Conservation (phyloP, 192 early-diverging fungal species). For the Powellomyces hirtus region DNA sequence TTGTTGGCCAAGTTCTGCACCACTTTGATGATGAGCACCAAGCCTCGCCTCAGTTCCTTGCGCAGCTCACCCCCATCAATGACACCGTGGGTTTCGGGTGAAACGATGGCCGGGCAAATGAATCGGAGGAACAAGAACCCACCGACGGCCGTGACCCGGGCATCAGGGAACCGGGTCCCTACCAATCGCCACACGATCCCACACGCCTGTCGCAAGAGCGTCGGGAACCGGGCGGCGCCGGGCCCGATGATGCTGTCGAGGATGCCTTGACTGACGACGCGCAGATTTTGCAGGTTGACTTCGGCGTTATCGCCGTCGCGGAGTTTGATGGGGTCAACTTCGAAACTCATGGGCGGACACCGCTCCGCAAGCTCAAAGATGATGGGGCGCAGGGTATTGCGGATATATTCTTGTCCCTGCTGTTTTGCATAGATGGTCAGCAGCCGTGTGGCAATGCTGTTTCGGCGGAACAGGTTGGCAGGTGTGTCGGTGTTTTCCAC, state of each 20-base stretch:
- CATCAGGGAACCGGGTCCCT: slow-evolving; percentile 76
- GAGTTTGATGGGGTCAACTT: slow-evolving; percentile 82
- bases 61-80: slow-evolving; percentile 55
- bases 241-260: slow-evolving; percentile 78
- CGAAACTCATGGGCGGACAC: slow-evolving; percentile 75
- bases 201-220: slow-evolving; percentile 76
- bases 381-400: slow-evolving; percentile 75
- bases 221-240: slow-evolving; percentile 68
- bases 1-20: slow-evolving; percentile 97
- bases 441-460: slow-evolving; percentile 86
- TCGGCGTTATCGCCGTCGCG: slow-evolving; percentile 60
- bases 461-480: slow-evolving; percentile 86
- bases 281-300: slow-evolving; percentile 77
- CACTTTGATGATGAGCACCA: slow-evolving; percentile 89
- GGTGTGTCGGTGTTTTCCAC: slow-evolving; percentile 77
- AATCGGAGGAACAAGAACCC: slow-evolving; percentile 95
- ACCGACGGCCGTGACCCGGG: slow-evolving; percentile 84
- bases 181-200: slow-evolving; percentile 76
- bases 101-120: slow-evolving; percentile 92
- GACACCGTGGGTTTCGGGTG: slow-evolving; percentile 82
- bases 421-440: slow-evolving; percentile 80
- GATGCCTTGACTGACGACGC: slow-evolving; percentile 69
- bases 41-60: slow-evolving; percentile 78
- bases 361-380: slow-evolving; percentile 66
- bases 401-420: slow-evolving; percentile 78